Base-by-base conservation (phyloP, 2,329 filamentous ascomycete species). In the Paecilomyces fulvus region DNA sequence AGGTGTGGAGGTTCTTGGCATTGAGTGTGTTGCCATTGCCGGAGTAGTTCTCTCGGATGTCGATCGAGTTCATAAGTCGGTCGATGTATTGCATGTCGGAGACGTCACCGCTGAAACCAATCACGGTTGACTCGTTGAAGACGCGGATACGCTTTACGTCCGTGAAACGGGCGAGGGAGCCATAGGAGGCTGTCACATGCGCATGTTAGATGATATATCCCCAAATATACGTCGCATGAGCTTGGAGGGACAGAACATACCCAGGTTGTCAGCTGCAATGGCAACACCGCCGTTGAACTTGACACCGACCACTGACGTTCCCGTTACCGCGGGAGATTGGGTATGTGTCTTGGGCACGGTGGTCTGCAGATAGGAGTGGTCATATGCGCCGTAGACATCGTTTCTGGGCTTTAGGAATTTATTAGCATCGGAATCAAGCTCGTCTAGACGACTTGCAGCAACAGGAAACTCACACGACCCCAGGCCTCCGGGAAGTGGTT, bases 51-150 rank as follows among this genome's bases (percentile, higher is more conserved):
- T 97, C 92, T 73, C 88, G 83, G 74, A 95, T 90, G 72, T 89
- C 85, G 66, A 97, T 87, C 61, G 89, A 88, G 69, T 83, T 87
- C 65, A 99, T 87, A 69, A 96, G 85, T 65, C 94, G 80, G 83
- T 96, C 89, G 64, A 99, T 85, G 80, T 95, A 95, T 80, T 99
- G 94, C 94, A 99, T 97, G 80, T 99, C 94, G 62, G 90, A 95
- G 66, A 99, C 87, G 79, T 99, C 94, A 73, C 94, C 94, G 73
- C 91, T 90, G 77, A 97, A 95, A 67, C 94, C 94, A 69, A 99
- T 82, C 59, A 97, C 83, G 30, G 90, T 86, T 62, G 86, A 84
- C 63, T 86, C 81, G 76, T 91, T 90, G 76, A 97, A 97, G 66
- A 85, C 83, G 67, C 90, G 90, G 64, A 99, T 87, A 70, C 94